These are phyloP conservation scores for Cryomyces minteri DNA, from an alignment of 495 filamentous ascomycete genomes.

Conservation along the genomic window DNA sequence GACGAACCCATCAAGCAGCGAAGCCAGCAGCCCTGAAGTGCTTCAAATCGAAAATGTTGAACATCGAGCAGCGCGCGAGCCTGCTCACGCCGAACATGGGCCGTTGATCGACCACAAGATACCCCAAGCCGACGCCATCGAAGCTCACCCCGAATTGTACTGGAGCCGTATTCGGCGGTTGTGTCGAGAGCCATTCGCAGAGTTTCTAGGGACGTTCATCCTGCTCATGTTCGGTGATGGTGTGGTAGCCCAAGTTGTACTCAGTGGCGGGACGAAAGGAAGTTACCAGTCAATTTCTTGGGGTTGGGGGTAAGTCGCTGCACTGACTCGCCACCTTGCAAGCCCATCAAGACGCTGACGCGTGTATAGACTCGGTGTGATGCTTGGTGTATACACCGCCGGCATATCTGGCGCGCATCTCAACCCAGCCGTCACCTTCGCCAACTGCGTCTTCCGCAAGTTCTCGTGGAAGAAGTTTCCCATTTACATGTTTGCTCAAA, in stretches of 20 bases:
- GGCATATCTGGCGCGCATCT: constrained; percentile 41
- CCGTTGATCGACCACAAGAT: constrained; percentile 7
- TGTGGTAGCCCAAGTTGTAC: constrained; percentile 36
- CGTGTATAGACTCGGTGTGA: constrained; percentile 28
- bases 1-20: too few relatives aligned
- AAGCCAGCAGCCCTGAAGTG: too few relatives aligned
- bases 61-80: too few relatives aligned
- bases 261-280: constrained; percentile 27
- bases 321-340: too few relatives aligned
- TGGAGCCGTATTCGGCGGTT: constrained; percentile 30
- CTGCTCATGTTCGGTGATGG: constrained; percentile 46
- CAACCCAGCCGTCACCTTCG: constrained; percentile 46
- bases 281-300: constrained; percentile 35
- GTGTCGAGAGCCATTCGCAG: constrained; percentile 37
- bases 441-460: constrained; percentile 40
- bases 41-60: too few relatives aligned
- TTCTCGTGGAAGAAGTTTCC: constrained; percentile 35
- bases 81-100: constrained; percentile 5
- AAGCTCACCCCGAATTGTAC: constrained; percentile 18
- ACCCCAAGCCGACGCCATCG: constrained; percentile 5
- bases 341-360: too few relatives aligned
- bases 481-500: constrained; percentile 16
- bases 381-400: constrained; percentile 44
- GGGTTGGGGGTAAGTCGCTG: constrained; percentile 4
- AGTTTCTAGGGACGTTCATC: constrained; percentile 47